Percentiles rank a stretch among this genome's conserved stretches.
Evolutionary conservation across 2,329 filamentous ascomycete species (phyloP).

Genomic region (Colletotrichum karsti): DNA sequence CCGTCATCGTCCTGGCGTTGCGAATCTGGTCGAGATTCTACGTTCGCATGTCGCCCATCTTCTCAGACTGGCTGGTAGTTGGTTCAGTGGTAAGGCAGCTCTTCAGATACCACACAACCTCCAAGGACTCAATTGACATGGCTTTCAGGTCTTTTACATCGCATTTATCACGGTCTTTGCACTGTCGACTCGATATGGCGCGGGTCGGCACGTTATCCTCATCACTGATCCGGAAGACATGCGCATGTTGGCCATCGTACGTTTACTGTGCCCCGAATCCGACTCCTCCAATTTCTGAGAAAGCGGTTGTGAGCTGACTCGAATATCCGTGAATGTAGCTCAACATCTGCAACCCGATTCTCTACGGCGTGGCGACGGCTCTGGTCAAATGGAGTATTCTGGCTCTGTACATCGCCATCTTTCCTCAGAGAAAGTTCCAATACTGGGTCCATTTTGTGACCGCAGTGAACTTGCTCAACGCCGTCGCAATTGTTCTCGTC

Average conservation of each 20-base stretch:
- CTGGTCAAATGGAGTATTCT: conserved; percentile 20
- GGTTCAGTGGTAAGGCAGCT: conserved; percentile 5
- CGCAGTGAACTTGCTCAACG: conserved; percentile 9
- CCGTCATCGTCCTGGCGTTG: neutral
- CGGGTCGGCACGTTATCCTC: conserved; percentile 15
- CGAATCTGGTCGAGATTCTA: conserved; percentile 8
- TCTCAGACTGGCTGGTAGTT: conserved; percentile 19
- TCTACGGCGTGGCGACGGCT: conserved; percentile 6
- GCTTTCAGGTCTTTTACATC: conserved; percentile 8
- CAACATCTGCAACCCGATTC: conserved; percentile 16
- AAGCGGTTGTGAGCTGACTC: too few species aligned
- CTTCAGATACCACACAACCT: too few species aligned
- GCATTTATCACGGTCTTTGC: conserved; percentile 16
- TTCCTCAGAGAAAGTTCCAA: conserved; percentile 6
- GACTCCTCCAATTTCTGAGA: neutral
- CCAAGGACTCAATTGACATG: neutral
- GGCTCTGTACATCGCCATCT: conserved; percentile 11
- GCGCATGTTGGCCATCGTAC: conserved; percentile 21
- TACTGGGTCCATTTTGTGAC: conserved; percentile 12
- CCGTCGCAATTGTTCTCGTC: conserved; percentile 6
- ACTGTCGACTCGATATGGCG: conserved; percentile 16
- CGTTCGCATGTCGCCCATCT: neutral
- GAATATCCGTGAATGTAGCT: neutral
- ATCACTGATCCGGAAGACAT: conserved; percentile 10
- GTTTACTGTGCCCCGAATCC: neutral